A percentile compares a stretch with the other conserved stretches of the same genome.
Evolutionary conservation across 495 filamentous ascomycete species (phyloP).

Genomic region (Penicillium herquei): DNA sequence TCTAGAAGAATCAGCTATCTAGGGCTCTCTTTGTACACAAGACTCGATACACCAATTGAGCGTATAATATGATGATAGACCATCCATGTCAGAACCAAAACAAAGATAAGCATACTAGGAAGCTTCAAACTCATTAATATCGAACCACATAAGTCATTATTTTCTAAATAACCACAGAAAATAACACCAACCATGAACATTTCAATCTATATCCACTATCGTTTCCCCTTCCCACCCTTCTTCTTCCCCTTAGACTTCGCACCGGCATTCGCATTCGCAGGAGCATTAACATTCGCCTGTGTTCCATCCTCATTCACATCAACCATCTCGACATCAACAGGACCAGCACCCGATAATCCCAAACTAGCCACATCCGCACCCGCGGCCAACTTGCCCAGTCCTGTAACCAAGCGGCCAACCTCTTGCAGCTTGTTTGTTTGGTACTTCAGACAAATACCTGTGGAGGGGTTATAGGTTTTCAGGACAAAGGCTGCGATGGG

Average conservation of each 20-base stretch:
- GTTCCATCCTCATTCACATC: slow-evolving; percentile 27
- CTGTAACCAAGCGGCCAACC: slow-evolving; percentile 75
- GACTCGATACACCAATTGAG: too few relatives aligned
- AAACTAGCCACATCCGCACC: slow-evolving; percentile 61
- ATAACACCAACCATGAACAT: neutral
- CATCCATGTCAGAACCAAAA: neutral
- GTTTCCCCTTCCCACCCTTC: slow-evolving; percentile 24
- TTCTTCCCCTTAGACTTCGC: slow-evolving; percentile 24
- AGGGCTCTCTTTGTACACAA: too few relatives aligned
- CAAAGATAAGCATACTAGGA: neutral
- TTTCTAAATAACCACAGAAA: slow-evolving; percentile 5
- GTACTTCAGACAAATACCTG: slow-evolving; percentile 85
- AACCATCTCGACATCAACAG: slow-evolving; percentile 37
- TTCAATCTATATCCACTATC: slow-evolving; percentile 4
- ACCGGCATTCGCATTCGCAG: slow-evolving; percentile 20
- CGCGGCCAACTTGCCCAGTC: slow-evolving; percentile 64
- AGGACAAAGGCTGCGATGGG: slow-evolving; percentile 67
- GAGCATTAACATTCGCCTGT: slow-evolving; percentile 8
- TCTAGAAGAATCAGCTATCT: too few relatives aligned
- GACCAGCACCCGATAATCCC: slow-evolving; percentile 34
- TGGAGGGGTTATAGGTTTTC: slow-evolving; percentile 85
- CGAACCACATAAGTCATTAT: slow-evolving; percentile 19
- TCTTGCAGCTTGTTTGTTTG: slow-evolving; percentile 87
- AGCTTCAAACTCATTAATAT: neutral
- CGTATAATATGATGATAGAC: too few relatives aligned